Conservation (phyloP, 2,329 filamentous ascomycete species). For the Lachnellula occidentalis region DNA sequence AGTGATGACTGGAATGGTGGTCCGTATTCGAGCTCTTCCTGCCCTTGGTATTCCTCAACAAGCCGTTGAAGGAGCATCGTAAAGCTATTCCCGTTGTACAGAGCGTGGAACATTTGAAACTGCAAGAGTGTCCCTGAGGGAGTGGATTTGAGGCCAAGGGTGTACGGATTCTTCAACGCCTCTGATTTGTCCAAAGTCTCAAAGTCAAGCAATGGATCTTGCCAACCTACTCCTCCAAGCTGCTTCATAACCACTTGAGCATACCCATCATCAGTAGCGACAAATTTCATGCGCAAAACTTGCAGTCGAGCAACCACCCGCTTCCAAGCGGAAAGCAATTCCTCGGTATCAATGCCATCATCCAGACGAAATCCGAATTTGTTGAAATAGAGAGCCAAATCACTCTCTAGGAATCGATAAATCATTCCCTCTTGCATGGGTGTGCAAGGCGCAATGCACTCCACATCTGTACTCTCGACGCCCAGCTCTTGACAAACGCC, state of each 20-base stretch:
- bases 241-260: constrained; percentile 62
- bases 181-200: constrained; percentile 17
- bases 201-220: constrained; percentile 27
- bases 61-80: constrained; percentile 59
- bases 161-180: constrained; percentile 26
- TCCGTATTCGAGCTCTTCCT: constrained; percentile 27
- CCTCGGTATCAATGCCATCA: constrained; percentile 37
- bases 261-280: constrained; percentile 68
- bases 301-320: constrained; percentile 46
- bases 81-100: constrained; percentile 83
- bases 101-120: constrained; percentile 73
- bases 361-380: constrained; percentile 58
- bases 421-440: constrained; percentile 84
- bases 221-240: constrained; percentile 38
- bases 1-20: constrained; percentile 63
- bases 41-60: constrained; percentile 42
- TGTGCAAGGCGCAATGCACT: constrained; percentile 76
- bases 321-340: constrained; percentile 54
- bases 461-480: constrained; percentile 49
- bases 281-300: constrained; percentile 68
- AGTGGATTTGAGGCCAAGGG: constrained; percentile 10
- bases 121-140: constrained; percentile 37
- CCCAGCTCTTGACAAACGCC: constrained; percentile 43
- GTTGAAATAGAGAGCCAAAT: constrained; percentile 67
- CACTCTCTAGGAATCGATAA: constrained; percentile 56